Conservation (phyloP, 257 asterid genomes). For the Thymus quinquecostatus region DNA sequence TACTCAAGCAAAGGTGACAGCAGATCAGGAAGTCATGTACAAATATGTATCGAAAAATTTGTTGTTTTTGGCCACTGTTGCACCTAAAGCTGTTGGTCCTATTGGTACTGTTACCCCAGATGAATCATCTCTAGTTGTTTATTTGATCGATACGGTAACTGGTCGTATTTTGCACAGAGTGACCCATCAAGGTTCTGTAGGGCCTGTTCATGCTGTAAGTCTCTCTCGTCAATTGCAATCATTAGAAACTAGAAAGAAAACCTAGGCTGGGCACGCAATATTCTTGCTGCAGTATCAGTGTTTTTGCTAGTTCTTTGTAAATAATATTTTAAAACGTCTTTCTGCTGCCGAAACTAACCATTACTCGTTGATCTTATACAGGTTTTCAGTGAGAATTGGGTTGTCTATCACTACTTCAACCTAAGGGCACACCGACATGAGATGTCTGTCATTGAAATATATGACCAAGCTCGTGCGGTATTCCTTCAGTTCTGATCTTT, state of each 20-base stretch:
- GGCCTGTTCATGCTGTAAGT: conserved; percentile 92
- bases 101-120: conserved; percentile 92
- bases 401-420: conserved; percentile 97
- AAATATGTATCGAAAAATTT: conserved; percentile 86
- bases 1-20: conserved; percentile 89
- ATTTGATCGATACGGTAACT: conserved; percentile 84
- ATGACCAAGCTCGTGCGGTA: conserved; percentile 98
- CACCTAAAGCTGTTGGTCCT: conserved; percentile 85
- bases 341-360: conserved; percentile 17
- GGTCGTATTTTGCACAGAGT: conserved; percentile 91
- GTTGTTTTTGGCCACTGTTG: conserved; percentile 83
- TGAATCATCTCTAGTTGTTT: conserved; percentile 81
- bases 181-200: conserved; percentile 96
- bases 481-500: conserved; percentile 36
- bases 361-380: conserved; percentile 35
- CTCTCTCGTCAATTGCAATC: conserved; percentile 28
- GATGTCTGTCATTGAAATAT: conserved; percentile 98
- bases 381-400: conserved; percentile 99
- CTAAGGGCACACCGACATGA: conserved; percentile 95
- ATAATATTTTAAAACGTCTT: background rate
- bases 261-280: background rate
- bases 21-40: conserved; percentile 95
- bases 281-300: background rate
- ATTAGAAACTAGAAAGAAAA: background rate
- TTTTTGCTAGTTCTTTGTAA: background rate